Evolutionary conservation across 1,284 basidiomycete species (phyloP), one percentile per base, ranked within the genome.

Genomic region (Amylostereum areolatum): DNA sequence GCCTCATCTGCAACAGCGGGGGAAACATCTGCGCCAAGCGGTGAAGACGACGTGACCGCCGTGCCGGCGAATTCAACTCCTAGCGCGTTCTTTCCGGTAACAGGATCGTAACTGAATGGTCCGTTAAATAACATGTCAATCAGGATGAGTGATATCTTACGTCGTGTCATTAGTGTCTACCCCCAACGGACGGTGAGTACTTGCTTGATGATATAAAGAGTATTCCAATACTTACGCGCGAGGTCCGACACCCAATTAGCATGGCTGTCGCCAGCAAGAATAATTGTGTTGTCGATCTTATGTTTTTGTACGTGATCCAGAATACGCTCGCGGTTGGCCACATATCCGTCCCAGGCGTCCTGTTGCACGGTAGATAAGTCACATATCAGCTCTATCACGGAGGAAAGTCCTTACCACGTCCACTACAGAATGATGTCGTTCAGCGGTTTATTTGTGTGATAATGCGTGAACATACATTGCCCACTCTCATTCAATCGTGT

Each of bases 21-120:
- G 2, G 59, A 52, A 44, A 77, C 66, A 39, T 63, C 67, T 6
- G 67, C 49, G 7, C 80, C 79, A 60, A 82, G 80, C 1, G 74
- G 58, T 7, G 78, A 77, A 2, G 64, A 60, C 0, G 79, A 81
- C 0, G 79, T 77, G 10, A 85, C 81, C 1, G 80, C 80, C 0
- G 82, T 83, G 2, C 81, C 82, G 2, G 81, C 81, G 57, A 85
- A 85, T 62, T 85, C 80, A 37, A 85, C 83, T 7, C 74, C 82
- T 43, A 81, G 69, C 0, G 78, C 73, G 9, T 81, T 81, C 9
- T 67, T 51, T 3, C 82, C 81, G 0, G 77, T 78, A 5, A 59
- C 54, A 5, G 79, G 67, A 58, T 84, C 65, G 63, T 84, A 83
- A 10, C 74, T 72, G 55, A 34, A 28, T 50, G 47, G 52, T n/a